Evolutionary conservation across 176 grass and related monocot species (phyloP), one percentile per base, ranked within the genome.

Genomic region (Cenchrus fungigraminus): DNA sequence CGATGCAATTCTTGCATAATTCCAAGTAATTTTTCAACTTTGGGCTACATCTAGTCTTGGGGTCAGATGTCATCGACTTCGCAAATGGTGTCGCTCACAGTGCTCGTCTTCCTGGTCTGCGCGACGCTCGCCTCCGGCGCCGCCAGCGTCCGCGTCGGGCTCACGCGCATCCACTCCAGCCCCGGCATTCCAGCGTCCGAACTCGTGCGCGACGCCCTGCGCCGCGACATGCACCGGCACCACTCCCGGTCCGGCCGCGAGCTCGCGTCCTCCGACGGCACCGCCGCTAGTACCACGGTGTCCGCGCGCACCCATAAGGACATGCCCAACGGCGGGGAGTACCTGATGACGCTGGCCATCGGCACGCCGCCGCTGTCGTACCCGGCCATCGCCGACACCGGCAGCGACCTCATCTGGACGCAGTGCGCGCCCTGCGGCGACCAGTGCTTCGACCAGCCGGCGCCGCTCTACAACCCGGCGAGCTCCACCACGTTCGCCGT

Each of bases 391-490:
- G 63, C 79, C 0, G 89, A 92, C 74, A 94, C 89, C 4, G 92
- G 89, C 87, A 94, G 92, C 74, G 87, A 94, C 81, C 92, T 94
- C 65, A 85, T 92, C 50, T 94, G 92, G 92, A 89, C 89, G 54
- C 80, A 90, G 84, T 95, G 87, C 89, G 50, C 53, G 10, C 82
- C 90, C 16, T 97, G 92, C 86, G 28, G 65, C 8, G 4, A 4
- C 8, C 68, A 53, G 60, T 95, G 92, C 90, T 82, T 88, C 72
- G 44, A 14, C 44, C 95, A 97, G 76, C 63, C 85, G n/a, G 28
- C 74, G 46, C 74, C 8, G 52, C 20, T 88, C 5, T 97, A 92
- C 74, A 75, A 91, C 71, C 90, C 95, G 16, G 74, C 86, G 17
- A 87, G 79, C 66, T 95, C 93, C 22, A 9, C 88, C 76, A 91